Percentiles rank a stretch among this genome's conserved stretches.
phyloP scores from a whole-genome alignment of 495 filamentous ascomycete genomes.

The Daldinia vernicosa region DNA sequence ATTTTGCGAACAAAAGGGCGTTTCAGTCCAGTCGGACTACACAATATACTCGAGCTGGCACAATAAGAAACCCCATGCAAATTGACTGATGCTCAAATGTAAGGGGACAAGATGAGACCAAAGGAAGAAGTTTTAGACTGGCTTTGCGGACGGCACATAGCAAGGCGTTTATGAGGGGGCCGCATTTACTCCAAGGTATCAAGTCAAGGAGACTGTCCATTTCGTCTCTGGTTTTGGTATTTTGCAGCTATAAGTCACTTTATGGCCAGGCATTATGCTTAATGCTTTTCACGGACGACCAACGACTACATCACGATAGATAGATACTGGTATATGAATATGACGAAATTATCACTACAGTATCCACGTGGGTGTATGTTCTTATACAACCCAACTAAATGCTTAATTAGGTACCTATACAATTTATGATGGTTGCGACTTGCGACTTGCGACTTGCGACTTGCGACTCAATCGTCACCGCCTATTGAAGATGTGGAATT shows the following conservation, averaged over 20 bases:
- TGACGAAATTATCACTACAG: slow-evolving; percentile 5
- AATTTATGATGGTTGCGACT: not conserved
- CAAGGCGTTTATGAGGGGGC: slow-evolving; percentile 31
- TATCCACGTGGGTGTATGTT: not conserved
- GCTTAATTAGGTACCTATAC: no score
- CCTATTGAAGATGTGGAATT: slow-evolving; percentile 14
- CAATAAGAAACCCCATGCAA: not conserved
- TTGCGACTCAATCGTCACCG: slow-evolving; percentile 10
- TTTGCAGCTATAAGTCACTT: slow-evolving; percentile 1
- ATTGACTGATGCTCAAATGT: not conserved
- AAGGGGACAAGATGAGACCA: not conserved
- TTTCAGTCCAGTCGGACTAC: not conserved
- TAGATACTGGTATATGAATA: slow-evolving; percentile 24
- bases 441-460: no score
- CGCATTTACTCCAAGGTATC: slow-evolving; percentile 21
- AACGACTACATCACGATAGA: slow-evolving; percentile 4
- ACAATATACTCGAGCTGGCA: not conserved
- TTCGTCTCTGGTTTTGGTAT: slow-evolving; percentile 15
- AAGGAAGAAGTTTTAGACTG: slow-evolving; percentile 1
- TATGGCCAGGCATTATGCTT: not conserved
- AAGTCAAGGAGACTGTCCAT: not conserved
- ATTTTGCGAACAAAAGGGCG: not conserved
- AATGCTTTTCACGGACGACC: slow-evolving; percentile 10
- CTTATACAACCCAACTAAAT: not conserved
- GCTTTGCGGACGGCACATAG: slow-evolving; percentile 22